Conservation (phyloP, 2,329 filamentous ascomycete species). For the Dryadomyces sulphureus region DNA sequence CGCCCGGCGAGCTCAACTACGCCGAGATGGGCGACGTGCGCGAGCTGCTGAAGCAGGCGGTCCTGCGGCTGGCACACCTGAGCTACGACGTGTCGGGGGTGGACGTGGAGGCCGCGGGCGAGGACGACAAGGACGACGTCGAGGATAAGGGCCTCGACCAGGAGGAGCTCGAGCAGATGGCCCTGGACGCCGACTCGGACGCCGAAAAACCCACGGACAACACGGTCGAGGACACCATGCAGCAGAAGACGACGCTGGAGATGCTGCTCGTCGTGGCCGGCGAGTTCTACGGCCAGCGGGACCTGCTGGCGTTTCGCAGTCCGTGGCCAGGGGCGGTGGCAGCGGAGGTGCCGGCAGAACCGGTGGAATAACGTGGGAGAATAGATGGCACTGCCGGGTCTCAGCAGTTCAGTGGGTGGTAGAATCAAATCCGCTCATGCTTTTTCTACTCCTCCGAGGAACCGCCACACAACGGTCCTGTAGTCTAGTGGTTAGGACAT, state of each 20-base stretch:
- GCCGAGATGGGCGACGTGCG: conserved; percentile 62
- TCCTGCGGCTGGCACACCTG: conserved; percentile 40
- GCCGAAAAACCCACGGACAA: conserved; percentile 13
- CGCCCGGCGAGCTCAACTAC: conserved; percentile 59
- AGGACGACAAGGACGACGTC: conserved; percentile 23
- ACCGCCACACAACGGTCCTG: too few relatives aligned
- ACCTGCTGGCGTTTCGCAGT: conserved; percentile 63
- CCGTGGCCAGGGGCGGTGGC: too few relatives aligned
- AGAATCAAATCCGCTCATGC: too few relatives aligned
- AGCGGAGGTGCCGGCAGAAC: too few relatives aligned
- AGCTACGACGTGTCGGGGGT: conserved; percentile 33
- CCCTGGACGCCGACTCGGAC: conserved; percentile 10
- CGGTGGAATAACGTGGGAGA: too few relatives aligned
- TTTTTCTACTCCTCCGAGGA: too few relatives aligned
- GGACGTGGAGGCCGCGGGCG: conserved; percentile 26
- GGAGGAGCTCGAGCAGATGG: conserved; percentile 16
- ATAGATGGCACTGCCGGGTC: too few relatives aligned
- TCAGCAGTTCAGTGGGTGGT: too few relatives aligned
- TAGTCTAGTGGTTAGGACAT: too few relatives aligned
- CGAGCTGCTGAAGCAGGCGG: conserved; percentile 65
- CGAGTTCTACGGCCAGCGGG: conserved; percentile 79
- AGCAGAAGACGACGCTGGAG: conserved; percentile 61
- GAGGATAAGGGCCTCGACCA: conserved; percentile 19
- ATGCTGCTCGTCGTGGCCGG: conserved; percentile 84
- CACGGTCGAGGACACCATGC: conserved; percentile 22